These are phyloP conservation scores for Aspergillus wentii DNA, from an alignment of 495 filamentous ascomycete species.

Conservation along the genomic window DNA sequence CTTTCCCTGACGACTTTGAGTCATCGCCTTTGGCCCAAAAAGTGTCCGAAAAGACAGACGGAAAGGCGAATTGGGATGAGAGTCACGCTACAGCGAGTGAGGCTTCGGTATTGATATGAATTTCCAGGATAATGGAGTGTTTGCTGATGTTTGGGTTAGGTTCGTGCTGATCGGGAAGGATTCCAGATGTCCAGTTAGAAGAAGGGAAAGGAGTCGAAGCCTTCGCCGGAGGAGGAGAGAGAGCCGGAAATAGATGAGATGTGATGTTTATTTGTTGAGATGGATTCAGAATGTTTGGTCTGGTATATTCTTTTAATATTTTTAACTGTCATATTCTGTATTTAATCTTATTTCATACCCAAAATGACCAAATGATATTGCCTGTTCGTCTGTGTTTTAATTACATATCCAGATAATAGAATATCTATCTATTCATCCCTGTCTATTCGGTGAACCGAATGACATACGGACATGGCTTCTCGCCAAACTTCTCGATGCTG, in stretches of 20 bases:
- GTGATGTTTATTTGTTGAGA: constrained; percentile 6
- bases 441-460: constrained; percentile 15
- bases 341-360: too few relatives aligned
- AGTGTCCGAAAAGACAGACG: neutral
- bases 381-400: too few relatives aligned
- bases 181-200: constrained; percentile 10
- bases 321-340: too few relatives aligned
- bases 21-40: constrained; percentile 7
- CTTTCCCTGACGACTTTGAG: constrained; percentile 17
- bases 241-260: constrained; percentile 21
- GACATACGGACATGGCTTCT: constrained; percentile 13
- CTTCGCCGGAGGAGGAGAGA: constrained; percentile 6
- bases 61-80: constrained; percentile 11
- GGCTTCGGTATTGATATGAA: constrained; percentile 9
- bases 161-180: constrained; percentile 19
- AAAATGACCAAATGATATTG: too few relatives aligned
- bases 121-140: neutral
- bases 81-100: constrained; percentile 16
- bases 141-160: too few relatives aligned
- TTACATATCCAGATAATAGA: too few relatives aligned
- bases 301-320: too few relatives aligned
- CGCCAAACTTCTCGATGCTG: constrained; percentile 10
- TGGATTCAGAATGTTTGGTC: too few relatives aligned
- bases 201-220: constrained; percentile 5
- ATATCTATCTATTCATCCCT: too few relatives aligned